phyloP scores from a whole-genome alignment of 306 rosid genomes.

The Cucurbita argyrosperma region DNA sequence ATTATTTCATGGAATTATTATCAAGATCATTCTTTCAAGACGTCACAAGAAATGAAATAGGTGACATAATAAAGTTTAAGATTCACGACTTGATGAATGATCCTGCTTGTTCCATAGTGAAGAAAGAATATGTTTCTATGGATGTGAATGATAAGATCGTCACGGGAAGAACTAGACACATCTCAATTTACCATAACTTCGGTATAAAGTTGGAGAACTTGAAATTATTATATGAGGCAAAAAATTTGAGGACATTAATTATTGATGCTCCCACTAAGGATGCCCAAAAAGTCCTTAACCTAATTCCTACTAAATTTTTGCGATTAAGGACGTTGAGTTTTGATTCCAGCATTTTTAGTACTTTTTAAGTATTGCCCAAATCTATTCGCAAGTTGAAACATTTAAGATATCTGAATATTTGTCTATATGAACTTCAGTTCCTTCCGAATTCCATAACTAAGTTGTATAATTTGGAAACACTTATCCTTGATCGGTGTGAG shows the following conservation, averaged over 20 bases:
- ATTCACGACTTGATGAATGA: neutral
- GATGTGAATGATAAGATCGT: neutral
- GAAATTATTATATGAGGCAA: neutral
- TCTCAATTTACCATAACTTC: too few relatives aligned
- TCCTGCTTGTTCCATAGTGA: neutral
- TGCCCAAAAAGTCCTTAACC: too few relatives aligned
- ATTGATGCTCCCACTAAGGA: too few relatives aligned
- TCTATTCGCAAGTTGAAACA: too few relatives aligned
- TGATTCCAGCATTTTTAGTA: too few relatives aligned
- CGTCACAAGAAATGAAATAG: neutral
- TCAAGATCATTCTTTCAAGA: slow-evolving; percentile 3
- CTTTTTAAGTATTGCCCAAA: neutral
- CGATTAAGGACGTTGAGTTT: too few relatives aligned
- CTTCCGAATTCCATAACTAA: too few relatives aligned
- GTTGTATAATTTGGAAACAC: too few relatives aligned
- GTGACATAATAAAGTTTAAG: neutral
- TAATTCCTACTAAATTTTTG: too few relatives aligned
- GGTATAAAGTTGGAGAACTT: neutral
- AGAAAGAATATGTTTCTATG: neutral
- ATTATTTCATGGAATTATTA: neutral
- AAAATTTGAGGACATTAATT: slow-evolving; percentile 10
- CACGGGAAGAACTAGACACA: neutral
- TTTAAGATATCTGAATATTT: too few relatives aligned
- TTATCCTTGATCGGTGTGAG: too few relatives aligned
- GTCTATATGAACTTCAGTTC: too few relatives aligned